Base-by-base conservation (phyloP, 2,329 filamentous ascomycete species). In the Apiospora malaysiana region DNA sequence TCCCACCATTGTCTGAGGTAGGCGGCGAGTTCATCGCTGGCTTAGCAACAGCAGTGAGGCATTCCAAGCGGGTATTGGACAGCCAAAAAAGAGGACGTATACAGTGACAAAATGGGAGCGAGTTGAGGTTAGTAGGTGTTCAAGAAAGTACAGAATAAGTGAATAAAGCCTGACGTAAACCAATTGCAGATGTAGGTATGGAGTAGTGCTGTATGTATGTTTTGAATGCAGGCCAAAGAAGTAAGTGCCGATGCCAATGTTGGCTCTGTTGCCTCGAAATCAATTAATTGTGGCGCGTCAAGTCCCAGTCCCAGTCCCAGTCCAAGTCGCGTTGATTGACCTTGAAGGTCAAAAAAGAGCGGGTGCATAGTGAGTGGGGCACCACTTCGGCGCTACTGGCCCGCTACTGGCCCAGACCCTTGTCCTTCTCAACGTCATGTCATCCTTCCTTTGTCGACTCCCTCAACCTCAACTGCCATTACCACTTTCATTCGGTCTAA, bases 1-100 rank as follows among this genome's bases (percentile, higher is more conserved):
- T 71, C 59, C 49, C 66, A 65, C 49, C 71, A 71, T 70, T 71
- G 18, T 74, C 73, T 16, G 75, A 74, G 12, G 73, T 71, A 21
- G 74, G 76, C 45, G 76, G 74, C 56, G 75, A 76, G 66, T 76
- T 72, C 76, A 78, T 78, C 70, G 70, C 56, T 71, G 21, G 32
- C 43, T 23, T 59, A 25, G 37, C 69, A 7, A 70, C 23, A 65
- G 42, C 68, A 73, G 65, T 69, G 71, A 72, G 37, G 69, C 74
- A 75, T 75, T 72, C 56, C 56, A 63, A 32, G 56, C 27, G 37
- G 56, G 56, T 40, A n/a, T 40, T 8, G 2, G 7, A n/a, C 27
- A 63, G 21, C 32, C 27, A 63, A 63, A 9, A 37, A 14, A 59
- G 25, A 59, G 25, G 51, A 21, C 51, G 12, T 37, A 37, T 32